phyloP scores from a whole-genome alignment of 208 protist species.

The Wallacemonas sp. region DNA sequence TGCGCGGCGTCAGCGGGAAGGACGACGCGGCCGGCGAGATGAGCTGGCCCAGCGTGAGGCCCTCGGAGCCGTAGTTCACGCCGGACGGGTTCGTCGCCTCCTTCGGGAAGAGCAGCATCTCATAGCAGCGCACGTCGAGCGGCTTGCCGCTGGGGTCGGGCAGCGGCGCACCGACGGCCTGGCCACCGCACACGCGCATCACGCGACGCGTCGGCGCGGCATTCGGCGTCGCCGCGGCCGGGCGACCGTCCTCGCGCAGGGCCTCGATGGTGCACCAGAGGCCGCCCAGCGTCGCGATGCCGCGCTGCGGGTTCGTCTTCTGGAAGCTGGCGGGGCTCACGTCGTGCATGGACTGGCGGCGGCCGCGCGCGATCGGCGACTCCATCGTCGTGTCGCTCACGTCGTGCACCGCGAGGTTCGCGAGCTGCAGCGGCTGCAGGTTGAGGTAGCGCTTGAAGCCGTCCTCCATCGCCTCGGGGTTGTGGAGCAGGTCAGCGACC shows the following conservation, averaged over 20 bases:
- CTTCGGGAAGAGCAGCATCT: conserved; percentile 71
- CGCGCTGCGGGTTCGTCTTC: conserved; percentile 29
- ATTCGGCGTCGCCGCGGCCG: conserved; percentile 33
- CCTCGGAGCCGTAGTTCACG: conserved; percentile 63
- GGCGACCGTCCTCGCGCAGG: conserved; percentile 48
- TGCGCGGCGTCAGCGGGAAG: conserved; percentile 68
- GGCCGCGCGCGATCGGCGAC: conserved; percentile 14
- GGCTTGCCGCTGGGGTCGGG: conserved; percentile 22
- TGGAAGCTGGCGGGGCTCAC: conserved; percentile 10
- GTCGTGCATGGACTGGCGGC: conserved; percentile 18
- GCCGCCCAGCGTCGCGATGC: conserved; percentile 57
- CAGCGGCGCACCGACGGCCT: conserved; percentile 38
- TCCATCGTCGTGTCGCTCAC: conserved; percentile 33
- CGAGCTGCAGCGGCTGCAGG: conserved; percentile 73
- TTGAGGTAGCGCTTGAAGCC: conserved; percentile 59
- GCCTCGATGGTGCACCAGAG: conserved; percentile 74
- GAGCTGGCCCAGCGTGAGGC: conserved; percentile 63
- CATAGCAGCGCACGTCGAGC: conserved; percentile 70
- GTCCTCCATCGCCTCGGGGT: conserved; percentile 31
- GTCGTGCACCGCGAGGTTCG: conserved; percentile 46
- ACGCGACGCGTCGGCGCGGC: conserved; percentile 37
- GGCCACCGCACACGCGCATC: conserved; percentile 80
- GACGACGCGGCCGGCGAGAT: conserved; percentile 60
- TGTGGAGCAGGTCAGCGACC: conserved; percentile 36
- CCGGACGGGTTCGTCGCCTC: conserved; percentile 48